These are phyloP conservation scores for Collybiopsis confluens DNA, from an alignment of 768 basidiomycete genomes.

Conservation along the genomic window DNA sequence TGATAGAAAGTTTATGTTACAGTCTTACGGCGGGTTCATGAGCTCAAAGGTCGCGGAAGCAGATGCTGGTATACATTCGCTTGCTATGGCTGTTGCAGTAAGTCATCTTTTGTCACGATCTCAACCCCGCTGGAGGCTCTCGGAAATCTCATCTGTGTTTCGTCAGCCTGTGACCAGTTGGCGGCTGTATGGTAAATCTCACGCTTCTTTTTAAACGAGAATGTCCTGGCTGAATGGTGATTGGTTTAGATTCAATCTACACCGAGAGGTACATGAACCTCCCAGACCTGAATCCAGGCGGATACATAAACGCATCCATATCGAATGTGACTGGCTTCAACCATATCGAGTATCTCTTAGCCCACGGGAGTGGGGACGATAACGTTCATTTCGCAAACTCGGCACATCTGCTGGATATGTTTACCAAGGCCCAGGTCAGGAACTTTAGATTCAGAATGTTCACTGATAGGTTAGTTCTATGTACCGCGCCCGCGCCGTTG, in stretches of 20 bases:
- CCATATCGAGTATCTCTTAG: slow-evolving; percentile 75
- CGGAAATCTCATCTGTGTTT: slow-evolving; percentile 8
- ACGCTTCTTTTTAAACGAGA: too few species aligned
- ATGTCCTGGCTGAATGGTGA: background rate
- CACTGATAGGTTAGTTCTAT: slow-evolving; percentile 97
- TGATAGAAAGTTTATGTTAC: slow-evolving; percentile 2
- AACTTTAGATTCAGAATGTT: slow-evolving; percentile 92
- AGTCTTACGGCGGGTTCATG: slow-evolving; percentile 98
- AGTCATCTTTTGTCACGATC: slow-evolving; percentile 26
- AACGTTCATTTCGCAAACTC: slow-evolving; percentile 95
- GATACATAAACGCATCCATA: slow-evolving; percentile 89
- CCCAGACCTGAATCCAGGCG: slow-evolving; percentile 70
- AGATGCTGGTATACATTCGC: slow-evolving; percentile 80
- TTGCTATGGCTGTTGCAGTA: slow-evolving; percentile 90
- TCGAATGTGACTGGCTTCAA: slow-evolving; percentile 85
- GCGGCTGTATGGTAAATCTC: slow-evolving; percentile 64
- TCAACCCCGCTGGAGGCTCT: too few species aligned
- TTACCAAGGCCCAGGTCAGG: slow-evolving; percentile 72
- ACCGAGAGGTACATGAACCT: slow-evolving; percentile 97
- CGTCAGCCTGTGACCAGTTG: slow-evolving; percentile 82
- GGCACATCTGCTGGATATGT: slow-evolving; percentile 89
- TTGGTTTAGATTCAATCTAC: slow-evolving; percentile 77
- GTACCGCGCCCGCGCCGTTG: slow-evolving; percentile 15
- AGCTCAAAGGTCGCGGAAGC: slow-evolving; percentile 90
- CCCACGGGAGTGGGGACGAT: slow-evolving; percentile 94